phyloP scores from a whole-genome alignment of 495 filamentous ascomycete genomes.

The Neurospora cerealis region DNA sequence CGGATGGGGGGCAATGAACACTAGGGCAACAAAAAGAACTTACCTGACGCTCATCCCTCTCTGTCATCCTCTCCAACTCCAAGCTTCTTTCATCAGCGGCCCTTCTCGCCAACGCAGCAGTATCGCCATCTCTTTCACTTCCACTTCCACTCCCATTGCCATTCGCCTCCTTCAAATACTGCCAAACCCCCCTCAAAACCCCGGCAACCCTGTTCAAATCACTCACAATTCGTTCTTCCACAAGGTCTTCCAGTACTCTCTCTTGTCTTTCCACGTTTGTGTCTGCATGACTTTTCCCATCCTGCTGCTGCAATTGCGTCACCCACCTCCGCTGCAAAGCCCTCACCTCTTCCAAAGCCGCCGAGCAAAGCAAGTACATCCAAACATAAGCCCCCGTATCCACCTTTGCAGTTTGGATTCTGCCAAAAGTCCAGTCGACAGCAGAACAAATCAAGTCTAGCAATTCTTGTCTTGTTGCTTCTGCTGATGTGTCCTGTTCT shows the following conservation, averaged over 20 bases:
- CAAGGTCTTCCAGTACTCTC: constrained; percentile 5
- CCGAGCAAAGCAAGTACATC: neutral
- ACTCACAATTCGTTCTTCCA: constrained; percentile 17
- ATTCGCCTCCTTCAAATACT: constrained; percentile 12
- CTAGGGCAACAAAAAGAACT: neutral
- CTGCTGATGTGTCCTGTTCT: neutral
- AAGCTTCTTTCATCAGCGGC: neutral
- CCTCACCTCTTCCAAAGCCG: neutral
- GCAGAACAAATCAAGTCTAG: neutral
- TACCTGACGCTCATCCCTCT: neutral
- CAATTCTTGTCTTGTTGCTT: neutral
- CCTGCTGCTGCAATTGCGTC: neutral
- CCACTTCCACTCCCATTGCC: neutral
- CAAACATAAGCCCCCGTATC: neutral
- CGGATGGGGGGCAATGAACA: neutral
- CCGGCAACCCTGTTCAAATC: constrained; percentile 5
- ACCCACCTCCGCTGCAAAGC: neutral
- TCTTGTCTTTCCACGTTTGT: neutral
- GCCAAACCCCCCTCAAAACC: neutral
- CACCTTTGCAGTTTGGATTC: neutral
- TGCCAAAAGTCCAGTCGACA: neutral
- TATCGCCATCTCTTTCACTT: neutral
- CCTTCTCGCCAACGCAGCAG: neutral
- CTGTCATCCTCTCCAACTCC: neutral
- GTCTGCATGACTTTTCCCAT: neutral